These are phyloP conservation scores for Marchantia polymorpha DNA, from an alignment of 225 moss, liverwort and hornwort species.

Conservation along the genomic window DNA sequence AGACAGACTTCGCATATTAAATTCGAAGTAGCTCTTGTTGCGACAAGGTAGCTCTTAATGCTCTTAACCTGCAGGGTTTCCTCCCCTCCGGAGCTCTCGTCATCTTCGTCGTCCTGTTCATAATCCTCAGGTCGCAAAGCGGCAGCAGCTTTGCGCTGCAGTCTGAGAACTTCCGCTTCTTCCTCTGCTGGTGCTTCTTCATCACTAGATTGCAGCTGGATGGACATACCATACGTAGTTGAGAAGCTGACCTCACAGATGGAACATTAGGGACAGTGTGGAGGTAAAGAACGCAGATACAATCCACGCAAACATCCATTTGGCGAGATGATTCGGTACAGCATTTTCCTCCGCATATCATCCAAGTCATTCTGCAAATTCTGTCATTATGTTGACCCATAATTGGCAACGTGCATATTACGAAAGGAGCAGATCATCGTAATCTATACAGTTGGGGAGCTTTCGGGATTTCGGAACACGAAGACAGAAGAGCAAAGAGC, in stretches of 20 bases:
- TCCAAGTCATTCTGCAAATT: no score
- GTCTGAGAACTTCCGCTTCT: conserved; percentile 67
- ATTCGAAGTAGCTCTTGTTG: no score
- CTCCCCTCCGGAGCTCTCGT: conserved; percentile 45
- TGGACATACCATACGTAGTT: background rate
- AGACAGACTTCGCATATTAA: no score
- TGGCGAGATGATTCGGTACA: no score
- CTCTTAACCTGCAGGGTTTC: conserved; percentile 62
- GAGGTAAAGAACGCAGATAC: no score
- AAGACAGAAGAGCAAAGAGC: background rate
- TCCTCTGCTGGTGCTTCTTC: conserved; percentile 84
- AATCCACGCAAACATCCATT: no score
- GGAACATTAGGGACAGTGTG: background rate
- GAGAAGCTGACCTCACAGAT: background rate
- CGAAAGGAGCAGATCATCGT: background rate
- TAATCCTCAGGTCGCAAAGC: conserved; percentile 77
- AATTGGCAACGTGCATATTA: no score
- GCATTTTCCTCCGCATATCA: no score
- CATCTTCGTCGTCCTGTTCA: conserved; percentile 41
- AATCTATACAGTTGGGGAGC: background rate
- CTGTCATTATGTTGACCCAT: no score
- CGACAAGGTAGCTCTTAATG: no score
- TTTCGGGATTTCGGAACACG: no score
- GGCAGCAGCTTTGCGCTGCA: conserved; percentile 72
- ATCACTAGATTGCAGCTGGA: conserved; percentile 85